These are phyloP conservation scores for Pichia kudriavzevii DNA, from an alignment of 1,139 yeast genomes.

Conservation along the genomic window DNA sequence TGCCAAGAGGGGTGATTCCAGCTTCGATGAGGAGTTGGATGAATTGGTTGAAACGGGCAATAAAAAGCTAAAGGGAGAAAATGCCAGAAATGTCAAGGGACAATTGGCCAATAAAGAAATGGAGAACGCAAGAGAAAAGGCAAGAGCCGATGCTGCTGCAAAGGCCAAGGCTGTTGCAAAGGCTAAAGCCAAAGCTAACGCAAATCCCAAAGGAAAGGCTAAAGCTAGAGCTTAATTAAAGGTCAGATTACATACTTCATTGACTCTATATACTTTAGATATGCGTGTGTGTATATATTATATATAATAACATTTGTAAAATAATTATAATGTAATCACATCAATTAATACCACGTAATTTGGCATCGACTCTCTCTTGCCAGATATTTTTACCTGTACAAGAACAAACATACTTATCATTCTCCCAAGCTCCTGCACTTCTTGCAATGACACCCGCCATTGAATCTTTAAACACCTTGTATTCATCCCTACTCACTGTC, in stretches of 20 bases:
- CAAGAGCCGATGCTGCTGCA: neutral
- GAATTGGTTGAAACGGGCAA: constrained; percentile 6
- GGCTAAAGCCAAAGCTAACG: neutral
- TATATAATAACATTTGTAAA: neutral
- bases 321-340: neutral
- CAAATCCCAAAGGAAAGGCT: constrained; percentile 1
- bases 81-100: neutral
- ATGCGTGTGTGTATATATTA: neutral
- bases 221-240: neutral
- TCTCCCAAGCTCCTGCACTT: constrained; percentile 97
- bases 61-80: constrained; percentile 1
- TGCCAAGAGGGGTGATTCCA: neutral
- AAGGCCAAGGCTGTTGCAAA: constrained; percentile 2
- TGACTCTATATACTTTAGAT: neutral
- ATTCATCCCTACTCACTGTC: constrained; percentile 38
- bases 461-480: constrained; percentile 35
- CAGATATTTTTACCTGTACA: constrained; percentile 94
- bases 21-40: constrained; percentile 7
- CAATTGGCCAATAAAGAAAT: neutral
- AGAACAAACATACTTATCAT: constrained; percentile 85
- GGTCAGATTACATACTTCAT: neutral
- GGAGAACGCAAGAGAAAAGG: neutral
- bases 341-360: constrained; percentile 40
- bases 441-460: constrained; percentile 87
- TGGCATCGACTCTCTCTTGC: constrained; percentile 84